Conservation (phyloP, 1,139 yeast genomes). For the Wickerhamomyces sp. region DNA sequence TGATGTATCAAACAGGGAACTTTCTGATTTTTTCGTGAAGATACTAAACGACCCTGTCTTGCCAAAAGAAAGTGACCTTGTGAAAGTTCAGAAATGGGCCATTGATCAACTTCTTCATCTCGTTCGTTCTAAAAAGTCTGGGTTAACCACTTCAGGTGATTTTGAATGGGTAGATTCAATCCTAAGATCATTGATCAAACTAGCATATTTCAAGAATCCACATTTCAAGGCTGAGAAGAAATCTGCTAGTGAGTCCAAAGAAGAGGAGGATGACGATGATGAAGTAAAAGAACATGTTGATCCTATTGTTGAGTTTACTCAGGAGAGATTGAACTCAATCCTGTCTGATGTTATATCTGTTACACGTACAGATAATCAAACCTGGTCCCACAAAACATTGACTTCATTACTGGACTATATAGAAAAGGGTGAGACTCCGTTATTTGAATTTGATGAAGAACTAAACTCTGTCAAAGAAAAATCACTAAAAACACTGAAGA, state of each 20-base stretch:
- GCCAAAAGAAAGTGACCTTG: conserved; percentile 17
- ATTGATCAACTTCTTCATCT: conserved; percentile 62
- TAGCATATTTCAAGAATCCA: conserved; percentile 47
- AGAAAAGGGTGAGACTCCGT: conserved; percentile 30
- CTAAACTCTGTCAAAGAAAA: conserved; percentile 43
- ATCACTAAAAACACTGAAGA: conserved; percentile 45
- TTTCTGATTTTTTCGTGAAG: conserved; percentile 30
- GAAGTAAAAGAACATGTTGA: conserved; percentile 13
- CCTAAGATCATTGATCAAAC: conserved; percentile 45
- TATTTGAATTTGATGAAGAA: conserved; percentile 51
- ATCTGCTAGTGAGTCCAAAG: background rate
- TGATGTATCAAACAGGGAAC: conserved; percentile 22
- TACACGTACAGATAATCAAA: conserved; percentile 38
- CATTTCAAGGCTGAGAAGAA: conserved; percentile 1
- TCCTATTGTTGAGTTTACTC: conserved; percentile 37
- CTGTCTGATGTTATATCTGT: conserved; percentile 52
- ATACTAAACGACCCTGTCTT: conserved; percentile 21
- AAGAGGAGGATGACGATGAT: background rate
- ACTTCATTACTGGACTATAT: conserved; percentile 28
- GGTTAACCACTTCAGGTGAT: conserved; percentile 17
- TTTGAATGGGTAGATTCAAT: conserved; percentile 43
- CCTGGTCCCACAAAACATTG: conserved; percentile 57
- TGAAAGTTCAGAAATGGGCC: conserved; percentile 55
- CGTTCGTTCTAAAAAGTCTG: conserved; percentile 42
- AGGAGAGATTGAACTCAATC: conserved; percentile 61